Percentiles rank a stretch among this genome's conserved stretches.
Conservation (phyloP, 495 filamentous ascomycete genomes). For the Penicillium manginii region DNA sequence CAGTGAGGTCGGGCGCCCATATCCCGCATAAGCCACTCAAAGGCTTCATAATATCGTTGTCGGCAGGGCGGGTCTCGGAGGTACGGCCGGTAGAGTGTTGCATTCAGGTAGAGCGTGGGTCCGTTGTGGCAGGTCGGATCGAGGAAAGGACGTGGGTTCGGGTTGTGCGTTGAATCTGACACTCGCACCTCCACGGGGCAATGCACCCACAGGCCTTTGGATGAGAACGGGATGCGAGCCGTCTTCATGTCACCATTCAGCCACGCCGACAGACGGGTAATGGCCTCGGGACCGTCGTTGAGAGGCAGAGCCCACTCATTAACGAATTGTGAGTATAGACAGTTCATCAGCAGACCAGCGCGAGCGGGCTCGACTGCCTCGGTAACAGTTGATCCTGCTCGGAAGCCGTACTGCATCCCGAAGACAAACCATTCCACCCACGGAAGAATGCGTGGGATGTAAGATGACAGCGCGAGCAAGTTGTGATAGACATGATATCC, state of each 20-base stretch:
- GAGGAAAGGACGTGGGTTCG: slow-evolving; percentile 69
- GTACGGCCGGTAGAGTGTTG: slow-evolving; percentile 93
- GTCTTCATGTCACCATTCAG: slow-evolving; percentile 64
- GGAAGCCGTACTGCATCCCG: slow-evolving; percentile 92
- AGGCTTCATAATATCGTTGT: slow-evolving; percentile 85
- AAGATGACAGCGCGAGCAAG: slow-evolving; percentile 76
- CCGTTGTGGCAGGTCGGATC: slow-evolving; percentile 69
- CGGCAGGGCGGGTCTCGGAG: slow-evolving; percentile 75
- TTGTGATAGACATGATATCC: slow-evolving; percentile 91
- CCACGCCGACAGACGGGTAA: slow-evolving; percentile 83
- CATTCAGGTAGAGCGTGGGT: slow-evolving; percentile 92
- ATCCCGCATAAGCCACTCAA: slow-evolving; percentile 95
- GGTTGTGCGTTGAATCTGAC: slow-evolving; percentile 65
- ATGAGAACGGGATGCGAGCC: slow-evolving; percentile 74
- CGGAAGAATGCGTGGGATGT: slow-evolving; percentile 78
- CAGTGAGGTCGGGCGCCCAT: slow-evolving; percentile 91
- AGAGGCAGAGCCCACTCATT: slow-evolving; percentile 97
- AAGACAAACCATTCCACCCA: slow-evolving; percentile 94
- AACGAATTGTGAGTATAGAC: slow-evolving; percentile 93
- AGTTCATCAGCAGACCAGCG: slow-evolving; percentile 88
- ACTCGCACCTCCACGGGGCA: slow-evolving; percentile 93
- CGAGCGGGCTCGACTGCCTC: slow-evolving; percentile 79
- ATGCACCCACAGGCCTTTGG: slow-evolving; percentile 83
- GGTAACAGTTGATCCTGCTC: slow-evolving; percentile 60
- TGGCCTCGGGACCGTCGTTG: slow-evolving; percentile 85